phyloP scores from a whole-genome alignment of 169 alveolate species.

The Cryptosporidium ubiquitum region DNA sequence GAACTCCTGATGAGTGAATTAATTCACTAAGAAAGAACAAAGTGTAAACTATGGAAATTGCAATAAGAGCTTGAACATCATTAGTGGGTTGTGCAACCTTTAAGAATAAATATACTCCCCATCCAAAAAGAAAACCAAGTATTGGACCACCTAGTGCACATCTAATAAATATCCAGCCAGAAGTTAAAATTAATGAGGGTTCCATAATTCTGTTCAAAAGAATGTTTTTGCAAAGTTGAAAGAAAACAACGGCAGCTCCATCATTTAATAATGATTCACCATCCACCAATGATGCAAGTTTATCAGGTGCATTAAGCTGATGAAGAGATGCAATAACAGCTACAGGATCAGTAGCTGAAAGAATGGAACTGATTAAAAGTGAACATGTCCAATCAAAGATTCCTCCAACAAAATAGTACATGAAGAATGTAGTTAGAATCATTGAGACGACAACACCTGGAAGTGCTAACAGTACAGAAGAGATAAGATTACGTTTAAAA shows the following conservation, averaged over 20 bases:
- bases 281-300: slow-evolving; percentile 78
- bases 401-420: slow-evolving; percentile 76
- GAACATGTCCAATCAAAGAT: slow-evolving; percentile 77
- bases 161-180: slow-evolving; percentile 74
- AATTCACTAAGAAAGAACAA: slow-evolving; percentile 52
- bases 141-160: slow-evolving; percentile 79
- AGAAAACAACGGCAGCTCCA: slow-evolving; percentile 79
- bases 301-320: slow-evolving; percentile 78
- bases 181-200: slow-evolving; percentile 64
- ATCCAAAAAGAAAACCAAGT: slow-evolving; percentile 75
- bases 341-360: slow-evolving; percentile 81
- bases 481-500: slow-evolving; percentile 40
- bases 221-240: slow-evolving; percentile 60
- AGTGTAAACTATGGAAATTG: slow-evolving; percentile 44
- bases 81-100: slow-evolving; percentile 18
- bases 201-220: slow-evolving; percentile 50
- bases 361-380: slow-evolving; percentile 76
- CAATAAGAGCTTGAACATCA: slow-evolving; percentile 60
- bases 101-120: slow-evolving; percentile 20
- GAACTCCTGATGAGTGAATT: slow-evolving; percentile 76
- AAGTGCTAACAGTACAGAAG: slow-evolving; percentile 62
- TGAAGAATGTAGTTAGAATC: slow-evolving; percentile 76
- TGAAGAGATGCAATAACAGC: slow-evolving; percentile 80
- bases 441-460: slow-evolving; percentile 74
- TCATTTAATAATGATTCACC: slow-evolving; percentile 79